These are phyloP conservation scores for Entrophospora sp. DNA, from an alignment of 192 early-diverging fungal species.

Conservation along the genomic window DNA sequence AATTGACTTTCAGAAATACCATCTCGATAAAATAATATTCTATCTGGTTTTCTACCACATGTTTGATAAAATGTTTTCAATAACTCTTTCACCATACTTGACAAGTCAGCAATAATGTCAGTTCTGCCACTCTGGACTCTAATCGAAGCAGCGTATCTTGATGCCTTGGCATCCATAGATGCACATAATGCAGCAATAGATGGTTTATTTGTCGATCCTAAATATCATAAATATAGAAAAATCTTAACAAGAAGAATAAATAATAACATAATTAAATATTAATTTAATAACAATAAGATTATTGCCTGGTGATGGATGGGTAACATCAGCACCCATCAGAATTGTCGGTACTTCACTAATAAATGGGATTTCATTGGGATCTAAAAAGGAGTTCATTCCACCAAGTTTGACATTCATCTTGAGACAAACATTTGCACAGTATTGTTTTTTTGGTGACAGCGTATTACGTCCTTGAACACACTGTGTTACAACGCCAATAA, in stretches of 20 bases:
- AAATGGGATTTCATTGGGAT: neutral
- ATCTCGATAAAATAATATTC: slow-evolving; percentile 77
- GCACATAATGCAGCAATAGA: too few species aligned
- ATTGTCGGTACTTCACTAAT: slow-evolving; percentile 50
- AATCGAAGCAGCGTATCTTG: too few species aligned
- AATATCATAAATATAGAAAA: too few species aligned
- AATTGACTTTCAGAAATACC: slow-evolving; percentile 78
- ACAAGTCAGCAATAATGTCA: slow-evolving; percentile 30
- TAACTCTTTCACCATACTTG: slow-evolving; percentile 33
- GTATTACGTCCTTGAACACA: slow-evolving; percentile 79
- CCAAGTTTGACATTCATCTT: too few species aligned
- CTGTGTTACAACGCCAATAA: slow-evolving; percentile 81
- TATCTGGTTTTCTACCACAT: too few species aligned
- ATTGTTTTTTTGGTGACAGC: slow-evolving; percentile 68
- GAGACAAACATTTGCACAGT: slow-evolving; percentile 85
- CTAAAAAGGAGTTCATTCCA: slow-evolving; percentile 51
- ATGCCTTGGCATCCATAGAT: too few species aligned
- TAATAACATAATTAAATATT: too few species aligned
- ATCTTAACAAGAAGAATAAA: too few species aligned
- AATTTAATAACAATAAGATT: too few species aligned
- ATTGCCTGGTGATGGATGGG: slow-evolving; percentile 68
- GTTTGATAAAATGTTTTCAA: slow-evolving; percentile 42
- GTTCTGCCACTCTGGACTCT: too few species aligned
- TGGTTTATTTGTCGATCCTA: too few species aligned
- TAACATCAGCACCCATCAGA: too few species aligned